Conservation (phyloP, 768 basidiomycete genomes). For the Infundibulicybe gibba region DNA sequence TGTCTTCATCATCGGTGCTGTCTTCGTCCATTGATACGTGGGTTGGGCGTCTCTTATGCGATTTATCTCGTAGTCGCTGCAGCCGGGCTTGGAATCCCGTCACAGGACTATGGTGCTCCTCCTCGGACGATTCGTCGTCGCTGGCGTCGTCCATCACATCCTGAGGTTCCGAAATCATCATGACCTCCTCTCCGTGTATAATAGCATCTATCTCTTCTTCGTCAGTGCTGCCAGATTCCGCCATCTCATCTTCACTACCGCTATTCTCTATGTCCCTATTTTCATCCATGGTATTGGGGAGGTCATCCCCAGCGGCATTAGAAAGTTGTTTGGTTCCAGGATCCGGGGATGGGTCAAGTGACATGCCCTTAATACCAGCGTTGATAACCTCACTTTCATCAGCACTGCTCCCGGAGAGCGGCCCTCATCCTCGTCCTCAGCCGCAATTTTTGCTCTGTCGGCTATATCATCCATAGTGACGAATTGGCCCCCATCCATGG, state of each 20-base stretch:
- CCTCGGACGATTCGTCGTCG: slow-evolving; percentile 14
- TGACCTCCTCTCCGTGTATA: slow-evolving; percentile 41
- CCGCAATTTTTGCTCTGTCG: slow-evolving; percentile 44
- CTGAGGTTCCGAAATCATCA: slow-evolving; percentile 31
- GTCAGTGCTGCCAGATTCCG: slow-evolving; percentile 14
- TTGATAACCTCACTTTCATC: slow-evolving; percentile 7
- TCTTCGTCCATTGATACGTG: slow-evolving; percentile 20
- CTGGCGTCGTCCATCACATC: not conserved
- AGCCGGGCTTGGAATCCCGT: slow-evolving; percentile 44
- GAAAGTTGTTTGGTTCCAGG: too few species aligned
- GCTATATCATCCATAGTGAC: slow-evolving; percentile 67
- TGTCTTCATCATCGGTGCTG: slow-evolving; percentile 31
- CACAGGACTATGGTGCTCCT: slow-evolving; percentile 32
- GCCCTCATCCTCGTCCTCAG: slow-evolving; percentile 42
- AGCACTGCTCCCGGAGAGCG: slow-evolving; percentile 4
- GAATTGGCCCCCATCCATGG: slow-evolving; percentile 35
- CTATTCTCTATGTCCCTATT: slow-evolving; percentile 17
- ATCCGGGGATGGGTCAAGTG: too few species aligned
- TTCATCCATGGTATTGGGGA: too few species aligned
- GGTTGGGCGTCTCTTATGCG: slow-evolving; percentile 18
- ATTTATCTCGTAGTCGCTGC: slow-evolving; percentile 30
- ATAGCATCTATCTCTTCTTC: slow-evolving; percentile 33
- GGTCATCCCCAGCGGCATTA: too few species aligned
- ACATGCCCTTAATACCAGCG: too few species aligned
- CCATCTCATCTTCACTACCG: slow-evolving; percentile 25